phyloP scores from a whole-genome alignment of 2,329 filamentous ascomycete species.

The Colletotrichum musae region DNA sequence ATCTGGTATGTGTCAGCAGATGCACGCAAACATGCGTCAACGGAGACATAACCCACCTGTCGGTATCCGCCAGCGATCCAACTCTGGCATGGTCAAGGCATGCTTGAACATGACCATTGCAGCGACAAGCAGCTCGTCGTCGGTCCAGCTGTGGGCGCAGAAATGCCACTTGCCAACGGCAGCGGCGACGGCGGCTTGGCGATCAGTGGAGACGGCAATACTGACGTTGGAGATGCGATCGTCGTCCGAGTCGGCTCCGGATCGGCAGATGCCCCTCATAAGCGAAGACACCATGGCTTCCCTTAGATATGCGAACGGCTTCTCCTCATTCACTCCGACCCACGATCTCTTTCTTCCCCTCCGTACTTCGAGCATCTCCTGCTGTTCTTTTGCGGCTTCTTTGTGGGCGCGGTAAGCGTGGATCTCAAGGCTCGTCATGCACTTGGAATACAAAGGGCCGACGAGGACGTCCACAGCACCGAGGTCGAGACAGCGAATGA shows the following conservation, averaged over 20 bases:
- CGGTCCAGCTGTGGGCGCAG: conserved; percentile 88
- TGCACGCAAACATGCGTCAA: conserved; percentile 43
- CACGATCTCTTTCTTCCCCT: conserved; percentile 88
- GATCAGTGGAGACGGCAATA: conserved; percentile 76
- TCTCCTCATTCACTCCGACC: conserved; percentile 88
- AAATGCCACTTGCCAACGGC: conserved; percentile 88
- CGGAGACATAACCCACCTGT: conserved; percentile 70
- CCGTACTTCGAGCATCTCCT: conserved; percentile 79
- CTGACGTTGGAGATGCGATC: conserved; percentile 75
- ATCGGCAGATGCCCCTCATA: conserved; percentile 90
- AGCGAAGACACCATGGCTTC: conserved; percentile 95
- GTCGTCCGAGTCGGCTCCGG: conserved; percentile 71
- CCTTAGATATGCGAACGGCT: conserved; percentile 89
- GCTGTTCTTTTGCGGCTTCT: conserved; percentile 80
- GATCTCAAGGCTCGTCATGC: conserved; percentile 82
- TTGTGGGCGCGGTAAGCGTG: conserved; percentile 88
- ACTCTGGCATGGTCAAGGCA: conserved; percentile 83
- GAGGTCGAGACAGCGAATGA: conserved; percentile 84
- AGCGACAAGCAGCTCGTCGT: conserved; percentile 90
- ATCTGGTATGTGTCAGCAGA: conserved; percentile 68
- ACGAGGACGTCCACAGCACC: conserved; percentile 90
- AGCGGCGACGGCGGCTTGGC: conserved; percentile 75
- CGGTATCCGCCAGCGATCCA: conserved; percentile 85
- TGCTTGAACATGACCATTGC: conserved; percentile 93
- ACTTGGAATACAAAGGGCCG: conserved; percentile 81